Percentiles rank a stretch among this genome's conserved stretches.
Conservation (phyloP, 2,329 filamentous ascomycete species). For the Cytospora chrysosperma region DNA sequence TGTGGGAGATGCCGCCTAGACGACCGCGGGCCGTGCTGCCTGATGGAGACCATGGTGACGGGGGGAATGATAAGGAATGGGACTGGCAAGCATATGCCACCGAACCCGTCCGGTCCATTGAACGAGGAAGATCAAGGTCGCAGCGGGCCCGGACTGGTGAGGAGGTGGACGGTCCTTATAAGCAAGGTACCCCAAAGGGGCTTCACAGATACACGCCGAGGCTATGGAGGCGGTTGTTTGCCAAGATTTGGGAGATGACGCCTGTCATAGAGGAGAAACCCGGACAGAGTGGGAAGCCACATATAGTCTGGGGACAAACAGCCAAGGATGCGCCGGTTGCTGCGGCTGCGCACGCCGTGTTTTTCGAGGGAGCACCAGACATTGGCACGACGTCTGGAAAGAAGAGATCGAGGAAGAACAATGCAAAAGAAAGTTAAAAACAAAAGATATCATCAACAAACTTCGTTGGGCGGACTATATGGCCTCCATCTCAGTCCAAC, state of each 20-base stretch:
- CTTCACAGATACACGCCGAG: conserved; percentile 39
- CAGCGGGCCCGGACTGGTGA: conserved; percentile 39
- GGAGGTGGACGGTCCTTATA: conserved; percentile 36
- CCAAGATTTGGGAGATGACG: conserved; percentile 44
- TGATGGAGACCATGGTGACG: not conserved
- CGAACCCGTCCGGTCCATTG: conserved; percentile 39
- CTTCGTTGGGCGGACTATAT: too few species aligned
- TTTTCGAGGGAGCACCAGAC: conserved; percentile 47
- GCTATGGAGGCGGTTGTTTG: conserved; percentile 49
- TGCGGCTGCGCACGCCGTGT: conserved; percentile 36
- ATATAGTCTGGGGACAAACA: conserved; percentile 48
- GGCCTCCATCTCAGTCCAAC: conserved; percentile 33
- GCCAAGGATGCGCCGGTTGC: conserved; percentile 33
- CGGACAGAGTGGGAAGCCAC: conserved; percentile 26
- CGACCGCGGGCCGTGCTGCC: conserved; percentile 32
- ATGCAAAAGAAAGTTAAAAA: too few species aligned
- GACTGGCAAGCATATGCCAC: conserved; percentile 45
- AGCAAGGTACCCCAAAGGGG: conserved; percentile 34
- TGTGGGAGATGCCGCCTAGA: conserved; percentile 39
- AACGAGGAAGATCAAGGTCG: conserved; percentile 37
- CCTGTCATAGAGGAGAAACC: conserved; percentile 40
- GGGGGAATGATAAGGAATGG: conserved; percentile 30
- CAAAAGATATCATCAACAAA: too few species aligned
- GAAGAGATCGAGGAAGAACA: not conserved
- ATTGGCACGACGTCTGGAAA: not conserved